These are phyloP conservation scores for Bretschneidera sinensis DNA, from an alignment of 345 rosid genomes.

Conservation along the genomic window DNA sequence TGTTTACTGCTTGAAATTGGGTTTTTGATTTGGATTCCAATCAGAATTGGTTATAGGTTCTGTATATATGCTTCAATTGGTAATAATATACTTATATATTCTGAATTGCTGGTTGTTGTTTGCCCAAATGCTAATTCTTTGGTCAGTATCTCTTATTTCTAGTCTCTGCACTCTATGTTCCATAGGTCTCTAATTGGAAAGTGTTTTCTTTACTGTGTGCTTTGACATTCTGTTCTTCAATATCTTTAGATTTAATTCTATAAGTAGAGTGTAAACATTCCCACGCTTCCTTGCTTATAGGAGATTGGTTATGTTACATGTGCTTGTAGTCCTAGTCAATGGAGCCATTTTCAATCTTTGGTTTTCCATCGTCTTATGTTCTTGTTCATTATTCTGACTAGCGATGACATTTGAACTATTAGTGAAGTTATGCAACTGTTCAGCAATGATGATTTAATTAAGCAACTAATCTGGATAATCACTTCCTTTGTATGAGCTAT, in stretches of 20 bases:
- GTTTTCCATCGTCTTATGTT: too few relatives aligned
- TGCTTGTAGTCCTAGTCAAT: neutral
- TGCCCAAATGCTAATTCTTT: neutral
- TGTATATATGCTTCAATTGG: too few relatives aligned
- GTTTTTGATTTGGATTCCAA: neutral
- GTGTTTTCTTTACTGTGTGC: neutral
- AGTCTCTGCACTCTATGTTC: neutral
- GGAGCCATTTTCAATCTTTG: neutral
- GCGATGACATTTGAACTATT: too few relatives aligned
- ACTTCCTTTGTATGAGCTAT: too few relatives aligned
- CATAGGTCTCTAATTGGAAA: neutral
- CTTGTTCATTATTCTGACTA: too few relatives aligned
- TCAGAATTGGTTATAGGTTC: neutral
- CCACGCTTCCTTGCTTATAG: neutral
- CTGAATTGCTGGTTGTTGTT: too few relatives aligned
- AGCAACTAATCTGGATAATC: too few relatives aligned
- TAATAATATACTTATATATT: too few relatives aligned
- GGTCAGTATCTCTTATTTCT: neutral
- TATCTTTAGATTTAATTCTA: neutral
- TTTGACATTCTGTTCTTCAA: neutral
- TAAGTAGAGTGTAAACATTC: neutral
- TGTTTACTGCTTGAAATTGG: neutral
- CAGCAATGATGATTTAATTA: too few relatives aligned
- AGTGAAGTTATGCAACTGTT: too few relatives aligned
- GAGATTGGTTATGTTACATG: too few relatives aligned